These are phyloP conservation scores for Aspergillus carlsbadensis DNA, from an alignment of 495 filamentous ascomycete genomes.

Conservation along the genomic window DNA sequence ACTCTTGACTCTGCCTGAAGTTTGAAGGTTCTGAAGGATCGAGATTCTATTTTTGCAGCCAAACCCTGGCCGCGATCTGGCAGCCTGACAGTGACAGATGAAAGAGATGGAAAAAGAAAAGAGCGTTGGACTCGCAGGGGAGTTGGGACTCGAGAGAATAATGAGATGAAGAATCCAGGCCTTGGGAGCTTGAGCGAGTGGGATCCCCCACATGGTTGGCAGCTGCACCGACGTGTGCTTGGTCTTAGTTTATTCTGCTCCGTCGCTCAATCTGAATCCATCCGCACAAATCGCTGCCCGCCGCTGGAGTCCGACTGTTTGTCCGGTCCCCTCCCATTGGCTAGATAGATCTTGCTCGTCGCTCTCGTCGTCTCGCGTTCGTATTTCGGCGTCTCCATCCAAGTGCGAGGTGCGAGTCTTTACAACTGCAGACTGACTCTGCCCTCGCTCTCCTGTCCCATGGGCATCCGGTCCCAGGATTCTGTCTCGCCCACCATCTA, in stretches of 20 bases:
- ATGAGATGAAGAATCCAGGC: background rate
- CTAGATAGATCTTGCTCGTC: background rate
- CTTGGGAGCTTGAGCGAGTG: background rate
- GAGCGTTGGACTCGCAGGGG: background rate
- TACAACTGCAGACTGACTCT: no score
- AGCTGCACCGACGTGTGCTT: constrained; percentile 29
- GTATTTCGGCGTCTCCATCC: constrained; percentile 12
- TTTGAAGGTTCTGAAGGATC: constrained; percentile 5
- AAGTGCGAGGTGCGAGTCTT: no score
- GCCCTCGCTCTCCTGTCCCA: no score
- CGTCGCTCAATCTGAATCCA: constrained; percentile 2
- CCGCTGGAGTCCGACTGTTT: background rate
- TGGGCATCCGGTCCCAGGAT: constrained; percentile 1
- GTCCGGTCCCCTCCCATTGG: constrained; percentile 11
- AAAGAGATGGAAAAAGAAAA: constrained; percentile 5
- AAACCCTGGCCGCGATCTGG: background rate
- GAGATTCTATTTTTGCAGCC: constrained; percentile 2
- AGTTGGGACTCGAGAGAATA: background rate
- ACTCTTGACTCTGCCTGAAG: background rate
- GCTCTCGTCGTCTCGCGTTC: background rate
- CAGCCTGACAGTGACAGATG: background rate
- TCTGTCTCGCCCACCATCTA: background rate
- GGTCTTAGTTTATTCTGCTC: constrained; percentile 7
- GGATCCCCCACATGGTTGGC: constrained; percentile 41
- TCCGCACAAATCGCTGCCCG: background rate